Conservation (phyloP, 2,329 filamentous ascomycete species). For the Ophiostoma montium region DNA sequence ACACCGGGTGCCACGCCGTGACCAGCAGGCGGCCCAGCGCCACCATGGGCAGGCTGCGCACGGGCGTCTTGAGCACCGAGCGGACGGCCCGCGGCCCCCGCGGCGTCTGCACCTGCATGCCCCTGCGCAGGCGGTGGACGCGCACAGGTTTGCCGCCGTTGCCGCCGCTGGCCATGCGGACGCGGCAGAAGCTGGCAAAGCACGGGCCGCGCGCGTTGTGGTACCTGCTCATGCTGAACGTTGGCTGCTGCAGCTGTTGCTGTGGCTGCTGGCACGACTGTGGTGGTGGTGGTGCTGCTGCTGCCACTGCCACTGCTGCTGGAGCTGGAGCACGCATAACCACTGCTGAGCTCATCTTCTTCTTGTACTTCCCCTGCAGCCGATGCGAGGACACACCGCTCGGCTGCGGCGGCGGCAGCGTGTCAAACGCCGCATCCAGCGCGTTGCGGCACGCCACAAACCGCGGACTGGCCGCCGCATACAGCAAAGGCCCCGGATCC, state of each 20-base stretch:
- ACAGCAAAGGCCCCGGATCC: slow-evolving; percentile 42
- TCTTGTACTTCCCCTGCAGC: too few species aligned
- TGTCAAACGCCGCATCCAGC: slow-evolving; percentile 36
- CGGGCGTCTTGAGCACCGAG: slow-evolving; percentile 35
- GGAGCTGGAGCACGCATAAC: not conserved
- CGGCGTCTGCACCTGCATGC: slow-evolving; percentile 36
- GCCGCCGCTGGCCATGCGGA: slow-evolving; percentile 29
- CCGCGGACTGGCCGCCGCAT: slow-evolving; percentile 34
- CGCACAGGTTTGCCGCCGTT: slow-evolving; percentile 25
- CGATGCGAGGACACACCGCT: too few species aligned
- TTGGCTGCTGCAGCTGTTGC: too few species aligned
- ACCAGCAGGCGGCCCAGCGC: slow-evolving; percentile 33
- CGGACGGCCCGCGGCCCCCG: slow-evolving; percentile 32
- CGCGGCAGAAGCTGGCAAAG: slow-evolving; percentile 35
- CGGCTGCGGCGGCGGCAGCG: slow-evolving; percentile 29
- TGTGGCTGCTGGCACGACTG: too few species aligned
- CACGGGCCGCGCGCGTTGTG: slow-evolving; percentile 30
- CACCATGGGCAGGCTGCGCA: slow-evolving; percentile 28
- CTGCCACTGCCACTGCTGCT: not conserved
- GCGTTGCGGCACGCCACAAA: slow-evolving; percentile 35
- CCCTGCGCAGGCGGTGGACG: slow-evolving; percentile 30
- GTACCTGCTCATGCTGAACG: slow-evolving; percentile 29
- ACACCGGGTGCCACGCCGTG: slow-evolving; percentile 47
- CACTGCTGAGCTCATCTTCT: too few species aligned
- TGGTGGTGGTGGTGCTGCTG: slow-evolving; percentile 11